Conservation (phyloP, 768 basidiomycete genomes). For the Russula emetica region DNA sequence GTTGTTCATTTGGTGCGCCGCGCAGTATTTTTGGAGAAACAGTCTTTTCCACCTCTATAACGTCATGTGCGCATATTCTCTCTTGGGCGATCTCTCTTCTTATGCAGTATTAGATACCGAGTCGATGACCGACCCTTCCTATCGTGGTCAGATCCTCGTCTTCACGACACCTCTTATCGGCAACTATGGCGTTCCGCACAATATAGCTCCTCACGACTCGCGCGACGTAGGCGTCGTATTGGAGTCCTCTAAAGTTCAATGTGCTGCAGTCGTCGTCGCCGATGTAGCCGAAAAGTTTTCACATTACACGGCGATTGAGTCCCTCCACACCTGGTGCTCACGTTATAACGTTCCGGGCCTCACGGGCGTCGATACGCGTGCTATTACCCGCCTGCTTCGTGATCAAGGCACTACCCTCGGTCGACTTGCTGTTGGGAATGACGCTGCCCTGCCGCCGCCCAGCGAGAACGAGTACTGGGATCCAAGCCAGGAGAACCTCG, state of each 20-base stretch:
- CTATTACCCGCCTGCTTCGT: constrained; percentile 87
- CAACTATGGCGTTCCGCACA: constrained; percentile 93
- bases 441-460: constrained; percentile 58
- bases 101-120: constrained; percentile 72
- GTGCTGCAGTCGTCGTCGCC: constrained; percentile 86
- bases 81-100: constrained; percentile 17
- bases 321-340: constrained; percentile 88
- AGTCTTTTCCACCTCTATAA: constrained; percentile 98
- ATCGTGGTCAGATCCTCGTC: constrained; percentile 95
- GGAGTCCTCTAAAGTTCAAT: constrained; percentile 87
- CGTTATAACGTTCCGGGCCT: constrained; percentile 88
- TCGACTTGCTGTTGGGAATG: constrained; percentile 77
- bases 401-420: constrained; percentile 98
- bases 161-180: constrained; percentile 98
- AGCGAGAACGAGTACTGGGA: constrained; percentile 81
- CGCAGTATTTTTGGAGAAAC: constrained; percentile 92
- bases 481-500: constrained; percentile 86
- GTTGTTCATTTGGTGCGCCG: constrained; percentile 84
- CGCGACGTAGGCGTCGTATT: constrained; percentile 83
- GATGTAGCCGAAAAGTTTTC: constrained; percentile 95
- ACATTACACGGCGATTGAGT: constrained; percentile 92
- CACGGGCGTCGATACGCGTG: constrained; percentile 96
- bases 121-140: constrained; percentile 99
- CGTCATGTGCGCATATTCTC: constrained; percentile 56
- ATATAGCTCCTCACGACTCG: constrained; percentile 64